A percentile compares a stretch with the other conserved stretches of the same genome.
These are phyloP conservation scores for Podaxis pistillaris DNA, from an alignment of 768 basidiomycete genomes.

Conservation along the genomic window DNA sequence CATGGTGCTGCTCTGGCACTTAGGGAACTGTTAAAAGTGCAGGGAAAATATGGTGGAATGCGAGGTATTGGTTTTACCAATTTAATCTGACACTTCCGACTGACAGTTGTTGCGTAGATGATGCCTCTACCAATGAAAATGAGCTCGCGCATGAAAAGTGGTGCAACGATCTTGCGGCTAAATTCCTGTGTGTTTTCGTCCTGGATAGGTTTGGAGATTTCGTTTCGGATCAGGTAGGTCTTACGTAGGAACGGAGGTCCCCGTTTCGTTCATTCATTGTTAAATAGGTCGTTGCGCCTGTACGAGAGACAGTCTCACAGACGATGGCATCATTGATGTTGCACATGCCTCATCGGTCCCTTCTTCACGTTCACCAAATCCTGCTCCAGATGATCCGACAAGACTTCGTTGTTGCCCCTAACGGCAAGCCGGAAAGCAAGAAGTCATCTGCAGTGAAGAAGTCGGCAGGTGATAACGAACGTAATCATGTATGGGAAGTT, in stretches of 20 bases:
- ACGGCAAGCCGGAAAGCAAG: constrained; percentile 24
- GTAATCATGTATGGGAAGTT: constrained; percentile 89
- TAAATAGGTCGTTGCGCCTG: constrained; percentile 82
- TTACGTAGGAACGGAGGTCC: background rate
- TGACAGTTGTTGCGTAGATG: constrained; percentile 36
- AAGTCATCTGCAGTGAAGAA: constrained; percentile 1
- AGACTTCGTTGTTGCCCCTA: constrained; percentile 54
- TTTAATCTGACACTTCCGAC: background rate
- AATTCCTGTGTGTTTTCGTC: constrained; percentile 86
- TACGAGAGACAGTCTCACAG: constrained; percentile 94
- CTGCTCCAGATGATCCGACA: constrained; percentile 94
- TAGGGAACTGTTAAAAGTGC: constrained; percentile 81
- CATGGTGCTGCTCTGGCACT: constrained; percentile 94
- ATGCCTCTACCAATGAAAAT: constrained; percentile 54
- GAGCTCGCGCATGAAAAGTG: constrained; percentile 72
- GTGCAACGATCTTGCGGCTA: constrained; percentile 87
- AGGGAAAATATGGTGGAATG: constrained; percentile 84
- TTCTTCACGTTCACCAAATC: constrained; percentile 77
- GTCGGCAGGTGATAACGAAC: constrained; percentile 30
- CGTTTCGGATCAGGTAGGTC: constrained; percentile 76
- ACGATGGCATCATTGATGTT: constrained; percentile 86
- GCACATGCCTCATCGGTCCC: constrained; percentile 81
- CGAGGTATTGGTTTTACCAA: constrained; percentile 43
- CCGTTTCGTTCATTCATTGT: background rate
- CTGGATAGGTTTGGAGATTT: constrained; percentile 99